Base-by-base conservation (phyloP, 306 rosid species). In the Purshia tridentata region DNA sequence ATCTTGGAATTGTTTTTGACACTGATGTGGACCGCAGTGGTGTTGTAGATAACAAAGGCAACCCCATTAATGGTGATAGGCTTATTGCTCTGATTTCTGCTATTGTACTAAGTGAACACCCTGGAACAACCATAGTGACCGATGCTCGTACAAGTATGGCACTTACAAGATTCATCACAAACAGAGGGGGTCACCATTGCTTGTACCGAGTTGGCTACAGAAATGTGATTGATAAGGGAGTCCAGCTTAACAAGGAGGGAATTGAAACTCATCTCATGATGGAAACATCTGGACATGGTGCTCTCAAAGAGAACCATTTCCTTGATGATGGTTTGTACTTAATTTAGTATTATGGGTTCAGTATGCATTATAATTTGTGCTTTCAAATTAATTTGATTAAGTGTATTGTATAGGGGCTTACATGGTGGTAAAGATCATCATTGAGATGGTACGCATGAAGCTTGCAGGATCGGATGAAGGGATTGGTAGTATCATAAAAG, bases 261-360 rank as follows among this genome's bases (percentile, higher is more conserved):
- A 73, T 91, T 69, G 92, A 91, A 70, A 65, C 98, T 2, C 92
- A 85, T 80, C 90, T 91, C 14, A 91, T 88, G 98, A 91, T 93
- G 91, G 97, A 93, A 77, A 91, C 98, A 0, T 91, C 97, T 6
- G 96, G 98, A 11, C 97, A 89, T 46, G 97, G 98, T 54, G 97
- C 98, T 65, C 89, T 93, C 10, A 91, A 81, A 77, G 98, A 93
- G 81, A 93, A 93, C 15, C 84, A 86, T 81, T 91, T 89, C 82
- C 96, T 93, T 60, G 98, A 93, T 63, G 96, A 93, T 77, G 98
- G 98, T 92, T 60, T 16, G 92, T 76, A 41, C 12, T 64, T 29
- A 29, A 13, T 6, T 64, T 23, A 73, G 49, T 8, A 44, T 2
- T 57, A 13, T 13, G 42, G 10, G 5, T 39, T 22, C 10, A 49